These are phyloP conservation scores for Leccinum variicolor DNA, from an alignment of 768 basidiomycete genomes.

Conservation along the genomic window DNA sequence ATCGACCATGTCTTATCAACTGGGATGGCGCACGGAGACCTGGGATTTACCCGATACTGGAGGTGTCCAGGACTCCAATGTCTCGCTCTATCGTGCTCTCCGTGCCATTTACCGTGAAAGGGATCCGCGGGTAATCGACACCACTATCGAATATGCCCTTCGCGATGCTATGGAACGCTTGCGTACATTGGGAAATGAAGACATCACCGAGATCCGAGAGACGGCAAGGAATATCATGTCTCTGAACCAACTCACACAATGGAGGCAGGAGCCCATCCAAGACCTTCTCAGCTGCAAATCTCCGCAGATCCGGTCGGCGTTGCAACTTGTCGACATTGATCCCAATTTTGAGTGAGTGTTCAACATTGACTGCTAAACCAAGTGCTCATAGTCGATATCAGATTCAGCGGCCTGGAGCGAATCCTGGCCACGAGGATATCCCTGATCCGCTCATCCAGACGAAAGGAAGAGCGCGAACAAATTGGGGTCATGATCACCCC, in stretches of 20 bases:
- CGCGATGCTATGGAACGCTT: conserved; percentile 62
- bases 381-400: conserved; percentile 30
- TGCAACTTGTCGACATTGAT: conserved; percentile 46
- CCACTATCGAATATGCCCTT: conserved; percentile 49
- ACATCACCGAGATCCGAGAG: conserved; percentile 71
- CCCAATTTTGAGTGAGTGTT: conserved; percentile 63
- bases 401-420: conserved; percentile 72
- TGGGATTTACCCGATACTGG: conserved; percentile 86
- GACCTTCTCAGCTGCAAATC: conserved; percentile 30
- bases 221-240: conserved; percentile 74
- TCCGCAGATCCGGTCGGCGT: conserved; percentile 36
- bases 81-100: conserved; percentile 73
- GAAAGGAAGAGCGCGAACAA: conserved; percentile 69
- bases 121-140: conserved; percentile 46
- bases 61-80: conserved; percentile 43
- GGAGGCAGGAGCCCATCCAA: conserved; percentile 42
- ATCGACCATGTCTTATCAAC: conserved; percentile 61
- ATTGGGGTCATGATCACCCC: conserved; percentile 69
- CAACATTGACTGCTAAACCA: neutral
- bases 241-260: conserved; percentile 69
- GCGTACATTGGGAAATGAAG: conserved; percentile 67
- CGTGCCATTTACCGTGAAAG: conserved; percentile 82
- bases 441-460: conserved; percentile 66
- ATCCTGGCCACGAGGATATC: conserved; percentile 81
- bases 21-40: conserved; percentile 92